Evolutionary conservation across 352 stramenopile genomes (phyloP), one percentile per base, ranked within the genome.

Genomic region (Phytopythium boreale): DNA sequence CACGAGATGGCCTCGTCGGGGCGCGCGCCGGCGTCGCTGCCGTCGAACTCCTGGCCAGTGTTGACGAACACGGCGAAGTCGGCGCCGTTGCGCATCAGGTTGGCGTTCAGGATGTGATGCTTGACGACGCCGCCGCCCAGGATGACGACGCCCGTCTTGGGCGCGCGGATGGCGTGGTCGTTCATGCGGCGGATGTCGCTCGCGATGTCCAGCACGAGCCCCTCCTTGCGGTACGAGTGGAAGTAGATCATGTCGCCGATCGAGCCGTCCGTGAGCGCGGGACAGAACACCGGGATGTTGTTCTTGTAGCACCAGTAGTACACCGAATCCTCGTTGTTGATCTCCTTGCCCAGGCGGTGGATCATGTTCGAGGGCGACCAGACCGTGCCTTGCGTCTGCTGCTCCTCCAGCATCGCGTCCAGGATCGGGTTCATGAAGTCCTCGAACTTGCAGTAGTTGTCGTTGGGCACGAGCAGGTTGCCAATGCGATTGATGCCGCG

Each of bases 171-270:
- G 2, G 97, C 96, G 41, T 97, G 85, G 76, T 99, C 97, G 72
- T 99, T 99, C 66, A 99, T 98, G 31, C 73, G 75, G 37, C 97
- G 95, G 69, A 99, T 99, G 73, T 99, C 98, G 56, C 94, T 89
- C 20, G 89, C 92, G 64, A 99, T 98, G 70, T 99, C 98, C 12
- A 99, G 68, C 11, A 99, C 72, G 55, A 99, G 97, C 4, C 97
- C 98, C 47, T 94, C 88, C 24, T 97, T 91, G 71, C 98, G 98
- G 87, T 99, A 99, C 62, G 95, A 99, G 77, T 99, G 97, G 72
- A 99, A 99, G 85, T 99, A 99, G n/a, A 99, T 92, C 98, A 99
- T 99, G 74, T 99, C 98, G 41, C 98, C 98, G 61, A 99, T 96
- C 47, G 90, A 98, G 52, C 98, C 98, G 78, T 99, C 98, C 37